phyloP scores from a whole-genome alignment of 768 basidiomycete species.

The Boletus vermiculosoides region DNA sequence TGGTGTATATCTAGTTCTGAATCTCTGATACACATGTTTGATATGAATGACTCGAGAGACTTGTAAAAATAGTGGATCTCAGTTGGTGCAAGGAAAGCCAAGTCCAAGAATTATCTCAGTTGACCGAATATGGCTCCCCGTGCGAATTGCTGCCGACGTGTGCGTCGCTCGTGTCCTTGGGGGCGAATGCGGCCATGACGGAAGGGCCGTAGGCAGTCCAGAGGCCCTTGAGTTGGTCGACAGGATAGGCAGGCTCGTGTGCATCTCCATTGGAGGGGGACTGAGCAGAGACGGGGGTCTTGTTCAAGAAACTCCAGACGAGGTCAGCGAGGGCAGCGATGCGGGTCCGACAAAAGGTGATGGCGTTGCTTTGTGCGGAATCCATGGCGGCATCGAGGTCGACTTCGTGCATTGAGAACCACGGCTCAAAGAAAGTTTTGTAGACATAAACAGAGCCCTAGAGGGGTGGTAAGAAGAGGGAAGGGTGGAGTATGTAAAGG shows the following conservation, averaged over 20 bases:
- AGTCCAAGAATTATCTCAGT: constrained; percentile 11
- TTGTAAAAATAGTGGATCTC: constrained; percentile 1
- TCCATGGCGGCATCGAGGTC: constrained; percentile 59
- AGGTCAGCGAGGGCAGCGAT: constrained; percentile 48
- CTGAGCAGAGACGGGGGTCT: constrained; percentile 26
- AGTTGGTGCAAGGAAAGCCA: neutral
- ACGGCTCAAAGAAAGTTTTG: constrained; percentile 58
- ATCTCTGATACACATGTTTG: constrained; percentile 11
- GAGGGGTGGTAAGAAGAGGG: constrained; percentile 6
- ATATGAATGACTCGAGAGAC: neutral
- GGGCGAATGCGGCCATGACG: constrained; percentile 32
- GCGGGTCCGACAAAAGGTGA: constrained; percentile 57
- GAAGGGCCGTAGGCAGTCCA: constrained; percentile 44
- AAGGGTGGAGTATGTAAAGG: neutral
- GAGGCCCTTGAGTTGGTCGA: constrained; percentile 36
- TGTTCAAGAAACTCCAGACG: constrained; percentile 44
- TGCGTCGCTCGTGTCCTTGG: constrained; percentile 11
- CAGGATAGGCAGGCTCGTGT: constrained; percentile 17
- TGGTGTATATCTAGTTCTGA: constrained; percentile 6
- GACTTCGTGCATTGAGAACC: constrained; percentile 55
- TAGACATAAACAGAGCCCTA: constrained; percentile 72
- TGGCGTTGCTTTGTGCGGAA: constrained; percentile 49
- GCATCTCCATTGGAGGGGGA: constrained; percentile 27
- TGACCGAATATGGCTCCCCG: constrained; percentile 2
- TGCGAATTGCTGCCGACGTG: constrained; percentile 7